A percentile compares a stretch with the other conserved stretches of the same genome.
These are phyloP conservation scores for Evansstolkia leycettana DNA, from an alignment of 495 filamentous ascomycete species.

Conservation along the genomic window DNA sequence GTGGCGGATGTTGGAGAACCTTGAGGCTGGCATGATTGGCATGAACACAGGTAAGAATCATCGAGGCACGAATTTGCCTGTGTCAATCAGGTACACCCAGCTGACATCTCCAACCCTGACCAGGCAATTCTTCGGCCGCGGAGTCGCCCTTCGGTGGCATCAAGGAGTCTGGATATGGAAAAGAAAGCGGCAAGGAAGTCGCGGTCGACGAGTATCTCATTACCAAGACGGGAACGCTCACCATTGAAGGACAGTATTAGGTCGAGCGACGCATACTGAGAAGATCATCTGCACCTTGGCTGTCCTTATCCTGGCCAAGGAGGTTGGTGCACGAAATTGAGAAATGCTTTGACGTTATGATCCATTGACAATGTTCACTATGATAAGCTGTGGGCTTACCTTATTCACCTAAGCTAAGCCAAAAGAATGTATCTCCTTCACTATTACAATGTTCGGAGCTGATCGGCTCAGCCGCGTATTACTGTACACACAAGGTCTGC, in stretches of 20 bases:
- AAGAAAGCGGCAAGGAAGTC: constrained; percentile 63
- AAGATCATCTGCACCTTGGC: neutral
- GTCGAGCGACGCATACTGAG: neutral
- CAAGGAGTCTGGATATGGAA: constrained; percentile 67
- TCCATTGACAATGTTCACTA: neutral
- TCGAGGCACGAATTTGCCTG: neutral
- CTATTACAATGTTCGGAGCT: too few relatives aligned
- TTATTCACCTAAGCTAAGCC: neutral
- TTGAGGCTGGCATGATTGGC: constrained; percentile 69
- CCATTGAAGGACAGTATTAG: constrained; percentile 47
- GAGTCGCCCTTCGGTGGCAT: constrained; percentile 67
- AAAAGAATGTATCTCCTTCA: neutral
- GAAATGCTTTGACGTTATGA: too few relatives aligned
- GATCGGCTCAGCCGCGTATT: too few relatives aligned
- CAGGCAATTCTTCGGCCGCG: constrained; percentile 51
- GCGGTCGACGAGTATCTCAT: constrained; percentile 59
- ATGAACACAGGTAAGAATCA: constrained; percentile 48
- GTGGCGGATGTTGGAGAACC: constrained; percentile 60
- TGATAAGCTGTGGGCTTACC: neutral
- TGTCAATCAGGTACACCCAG: constrained; percentile 1
- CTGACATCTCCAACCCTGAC: neutral
- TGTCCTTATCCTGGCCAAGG: too few relatives aligned
- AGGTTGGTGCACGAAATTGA: too few relatives aligned
- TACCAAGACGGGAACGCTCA: constrained; percentile 59
- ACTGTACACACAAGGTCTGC: too few relatives aligned